Base-by-base conservation (phyloP, 805 yeast species). In the Torulaspora franciscae region DNA sequence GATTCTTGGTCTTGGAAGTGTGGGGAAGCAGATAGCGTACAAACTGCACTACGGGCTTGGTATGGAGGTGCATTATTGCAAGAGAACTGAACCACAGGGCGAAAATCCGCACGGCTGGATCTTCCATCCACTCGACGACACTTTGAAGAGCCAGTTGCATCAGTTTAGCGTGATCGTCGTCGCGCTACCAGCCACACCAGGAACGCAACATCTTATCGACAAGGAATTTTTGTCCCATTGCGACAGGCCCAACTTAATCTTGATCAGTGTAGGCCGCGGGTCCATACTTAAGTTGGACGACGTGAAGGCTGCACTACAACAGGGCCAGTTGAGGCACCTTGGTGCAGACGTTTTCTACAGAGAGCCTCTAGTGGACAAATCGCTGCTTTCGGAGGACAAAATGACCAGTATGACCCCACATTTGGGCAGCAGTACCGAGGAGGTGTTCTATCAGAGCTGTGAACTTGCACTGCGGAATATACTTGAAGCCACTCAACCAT, bases 191-290 rank as follows among this genome's bases (percentile, higher is more conserved):
- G 79, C 78, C 1, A 73, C 78, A 3, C 69, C 73, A 1, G 69
- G 69, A 27, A 81, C 85, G 0, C 53, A 58, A 33, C 79, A 77
- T 46, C 53, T 80, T 46, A 63, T 81, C 32, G 68, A 75, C 52
- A 57, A 56, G 22, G 57, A 66, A 1, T 62, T 77, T 7, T 65
- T 80, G 14, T 34, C 51, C n/a, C 44, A 44, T 30, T 60, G 64
- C 40, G 46, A 51, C 26, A 45, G 47, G 3, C 42, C 45, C 9
- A 57, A 54, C 27, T 37, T 60, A 19, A 49, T 57, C 9, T 56
- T 81, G 27, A 72, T 81, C 50, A 81, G 80, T 58, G 72, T 79
- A 19, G 85, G 86, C 3, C 66, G 86, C 47, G 87, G 85, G 1
- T 54, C 66, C 6, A 69, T 79, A 11, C 58, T 80, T 36, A 81